Evolutionary conservation across 805 yeast genomes (phyloP).

Genomic region (Clavispora santaluciae): DNA sequence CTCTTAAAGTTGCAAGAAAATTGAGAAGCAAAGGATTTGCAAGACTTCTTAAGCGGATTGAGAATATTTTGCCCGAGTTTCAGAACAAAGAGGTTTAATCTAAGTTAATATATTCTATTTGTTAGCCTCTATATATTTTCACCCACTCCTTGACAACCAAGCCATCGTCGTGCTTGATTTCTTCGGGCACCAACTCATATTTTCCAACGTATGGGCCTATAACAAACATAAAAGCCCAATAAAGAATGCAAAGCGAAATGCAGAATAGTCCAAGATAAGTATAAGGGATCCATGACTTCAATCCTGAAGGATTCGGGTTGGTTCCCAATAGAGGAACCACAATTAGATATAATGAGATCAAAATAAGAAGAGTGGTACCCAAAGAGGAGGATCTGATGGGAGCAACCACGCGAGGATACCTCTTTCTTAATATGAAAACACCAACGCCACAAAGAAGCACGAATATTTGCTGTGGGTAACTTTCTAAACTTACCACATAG

Average conservation of each 20-base stretch:
- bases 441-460: constrained; percentile 53
- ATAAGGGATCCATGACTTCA: constrained; percentile 45
- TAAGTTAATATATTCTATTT: neutral
- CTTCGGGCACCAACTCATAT: constrained; percentile 42
- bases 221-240: constrained; percentile 53
- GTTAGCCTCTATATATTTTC: constrained; percentile 20
- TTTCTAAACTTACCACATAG: constrained; percentile 48
- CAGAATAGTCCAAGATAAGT: constrained; percentile 42
- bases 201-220: constrained; percentile 42
- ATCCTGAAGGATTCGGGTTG: constrained; percentile 37
- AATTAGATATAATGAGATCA: constrained; percentile 44
- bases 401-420: constrained; percentile 45
- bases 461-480: constrained; percentile 48
- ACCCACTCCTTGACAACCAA: constrained; percentile 54
- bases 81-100: neutral
- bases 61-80: constrained; percentile 5
- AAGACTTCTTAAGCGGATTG: constrained; percentile 12
- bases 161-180: constrained; percentile 50
- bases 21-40: constrained; percentile 10
- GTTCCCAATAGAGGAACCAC: constrained; percentile 44
- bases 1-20: constrained; percentile 10
- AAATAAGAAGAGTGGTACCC: constrained; percentile 44
- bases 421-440: constrained; percentile 46
- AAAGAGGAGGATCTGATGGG: constrained; percentile 46
- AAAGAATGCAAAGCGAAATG: constrained; percentile 40